Conservation (phyloP, 2,329 filamentous ascomycete genomes). For the Alternaria arborescens region DNA sequence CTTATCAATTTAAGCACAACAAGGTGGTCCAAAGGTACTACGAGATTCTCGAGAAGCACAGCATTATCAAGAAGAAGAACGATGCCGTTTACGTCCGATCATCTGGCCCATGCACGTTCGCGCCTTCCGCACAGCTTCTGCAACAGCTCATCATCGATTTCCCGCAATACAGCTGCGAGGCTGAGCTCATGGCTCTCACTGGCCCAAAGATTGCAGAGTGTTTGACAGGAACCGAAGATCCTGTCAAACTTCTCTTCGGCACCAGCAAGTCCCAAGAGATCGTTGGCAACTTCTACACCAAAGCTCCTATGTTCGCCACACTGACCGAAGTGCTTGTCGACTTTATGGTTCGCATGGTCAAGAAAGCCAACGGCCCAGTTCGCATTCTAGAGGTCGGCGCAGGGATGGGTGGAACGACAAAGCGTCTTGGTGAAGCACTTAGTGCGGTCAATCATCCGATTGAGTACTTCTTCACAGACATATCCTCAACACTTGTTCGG, state of each 20-base stretch:
- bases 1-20: slow-evolving; percentile 15
- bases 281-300: slow-evolving; percentile 25
- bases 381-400: slow-evolving; percentile 52
- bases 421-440: slow-evolving; percentile 20
- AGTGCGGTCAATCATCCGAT: slow-evolving; percentile 19
- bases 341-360: slow-evolving; percentile 12
- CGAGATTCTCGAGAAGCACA: slow-evolving; percentile 18
- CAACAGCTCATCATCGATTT: slow-evolving; percentile 9
- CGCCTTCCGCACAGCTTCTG: slow-evolving; percentile 3
- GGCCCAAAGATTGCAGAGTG: slow-evolving; percentile 24
- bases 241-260: slow-evolving; percentile 25
- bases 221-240: slow-evolving; percentile 20
- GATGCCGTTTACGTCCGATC: slow-evolving; percentile 4
- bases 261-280: slow-evolving; percentile 16
- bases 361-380: slow-evolving; percentile 18
- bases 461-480: slow-evolving; percentile 54
- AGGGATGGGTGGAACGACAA: slow-evolving; percentile 52
- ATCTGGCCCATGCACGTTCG: background rate
- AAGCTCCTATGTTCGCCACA: slow-evolving; percentile 28
- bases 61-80: slow-evolving; percentile 12
- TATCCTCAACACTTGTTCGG: slow-evolving; percentile 50
- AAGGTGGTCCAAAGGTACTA: slow-evolving; percentile 15
- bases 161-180: slow-evolving; percentile 21
- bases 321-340: slow-evolving; percentile 23
- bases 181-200: slow-evolving; percentile 18